phyloP scores from a whole-genome alignment of 352 stramenopile species.

The Phytophthora pinifolia region DNA sequence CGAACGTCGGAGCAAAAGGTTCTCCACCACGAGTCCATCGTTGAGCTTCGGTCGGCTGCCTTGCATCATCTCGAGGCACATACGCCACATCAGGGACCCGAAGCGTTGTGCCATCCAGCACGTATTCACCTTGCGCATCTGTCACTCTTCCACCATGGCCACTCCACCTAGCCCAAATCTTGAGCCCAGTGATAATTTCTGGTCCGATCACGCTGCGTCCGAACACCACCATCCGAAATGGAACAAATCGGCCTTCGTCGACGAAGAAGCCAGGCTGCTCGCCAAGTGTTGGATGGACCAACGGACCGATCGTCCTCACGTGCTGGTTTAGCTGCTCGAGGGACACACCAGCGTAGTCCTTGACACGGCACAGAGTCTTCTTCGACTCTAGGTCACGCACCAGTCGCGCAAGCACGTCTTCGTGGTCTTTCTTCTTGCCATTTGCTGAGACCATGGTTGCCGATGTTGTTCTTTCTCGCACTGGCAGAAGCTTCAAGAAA shows the following conservation, averaged over 20 bases:
- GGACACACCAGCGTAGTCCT: conserved; percentile 27
- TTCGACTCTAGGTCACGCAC: conserved; percentile 28
- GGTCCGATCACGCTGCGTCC: conserved; percentile 13
- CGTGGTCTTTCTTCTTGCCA: conserved; percentile 19
- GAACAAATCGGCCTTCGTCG: conserved; percentile 30
- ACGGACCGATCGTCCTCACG: conserved; percentile 21
- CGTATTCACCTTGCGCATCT: conserved; percentile 16
- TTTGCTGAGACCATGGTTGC: conserved; percentile 10
- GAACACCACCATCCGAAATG: conserved; percentile 21
- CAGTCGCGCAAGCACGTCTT: conserved; percentile 26
- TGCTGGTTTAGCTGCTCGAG: conserved; percentile 29
- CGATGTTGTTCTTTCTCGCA: conserved; percentile 5
- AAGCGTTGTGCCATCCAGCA: conserved; percentile 12
- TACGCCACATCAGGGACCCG: conserved; percentile 6
- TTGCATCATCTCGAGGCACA: conserved; percentile 7
- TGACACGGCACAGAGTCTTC: conserved; percentile 25
- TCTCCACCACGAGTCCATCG: conserved; percentile 21
- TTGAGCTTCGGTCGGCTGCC: conserved; percentile 11
- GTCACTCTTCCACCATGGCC: conserved; percentile 20
- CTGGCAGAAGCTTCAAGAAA: conserved; percentile 2
- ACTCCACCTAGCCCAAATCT: conserved; percentile 12
- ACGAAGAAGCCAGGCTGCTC: conserved; percentile 27
- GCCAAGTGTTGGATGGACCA: conserved; percentile 24
- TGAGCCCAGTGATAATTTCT: conserved; percentile 1
- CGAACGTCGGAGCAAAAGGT: conserved; percentile 24